Conservation (phyloP, 2,329 filamentous ascomycete genomes). For the Aspergillus sp. region DNA sequence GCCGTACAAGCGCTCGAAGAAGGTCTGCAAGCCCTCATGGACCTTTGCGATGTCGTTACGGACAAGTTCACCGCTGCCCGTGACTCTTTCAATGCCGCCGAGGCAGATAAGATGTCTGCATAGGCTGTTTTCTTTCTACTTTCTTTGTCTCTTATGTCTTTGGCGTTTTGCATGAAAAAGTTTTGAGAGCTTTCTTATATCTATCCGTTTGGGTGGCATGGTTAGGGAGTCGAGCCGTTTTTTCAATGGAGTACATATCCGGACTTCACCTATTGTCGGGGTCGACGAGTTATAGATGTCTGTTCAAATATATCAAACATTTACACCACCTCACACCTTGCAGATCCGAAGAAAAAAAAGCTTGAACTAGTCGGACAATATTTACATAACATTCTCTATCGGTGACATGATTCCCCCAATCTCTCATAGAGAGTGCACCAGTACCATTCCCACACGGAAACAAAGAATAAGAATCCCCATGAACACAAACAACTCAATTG, state of each 20-base stretch:
- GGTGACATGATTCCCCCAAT: constrained; percentile 10
- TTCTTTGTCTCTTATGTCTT: constrained; percentile 9
- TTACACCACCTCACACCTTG: neutral
- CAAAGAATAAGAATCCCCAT: constrained; percentile 6
- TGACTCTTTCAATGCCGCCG: constrained; percentile 52
- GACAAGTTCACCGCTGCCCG: constrained; percentile 75
- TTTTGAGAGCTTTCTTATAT: constrained; percentile 3
- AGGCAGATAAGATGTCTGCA: constrained; percentile 29
- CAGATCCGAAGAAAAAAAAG: constrained; percentile 5
- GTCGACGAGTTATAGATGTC: neutral
- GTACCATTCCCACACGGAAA: constrained; percentile 13
- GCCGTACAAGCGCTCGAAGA: constrained; percentile 86
- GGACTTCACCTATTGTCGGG: neutral
- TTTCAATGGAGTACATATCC: neutral
- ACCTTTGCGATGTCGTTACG: constrained; percentile 88
- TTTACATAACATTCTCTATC: constrained; percentile 32
- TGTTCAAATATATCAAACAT: neutral
- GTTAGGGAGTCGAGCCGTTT: neutral
- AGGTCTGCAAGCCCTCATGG: constrained; percentile 80
- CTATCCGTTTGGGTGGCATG: neutral
- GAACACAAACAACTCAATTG: constrained; percentile 29
- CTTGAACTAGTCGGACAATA: constrained; percentile 29
- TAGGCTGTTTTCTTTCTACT: constrained; percentile 12
- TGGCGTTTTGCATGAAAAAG: constrained; percentile 18
- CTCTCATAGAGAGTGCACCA: constrained; percentile 1